A percentile compares a stretch with the other conserved stretches of the same genome.
Evolutionary conservation across 495 filamentous ascomycete genomes (phyloP).

Genomic region (Xylaria cubensis): DNA sequence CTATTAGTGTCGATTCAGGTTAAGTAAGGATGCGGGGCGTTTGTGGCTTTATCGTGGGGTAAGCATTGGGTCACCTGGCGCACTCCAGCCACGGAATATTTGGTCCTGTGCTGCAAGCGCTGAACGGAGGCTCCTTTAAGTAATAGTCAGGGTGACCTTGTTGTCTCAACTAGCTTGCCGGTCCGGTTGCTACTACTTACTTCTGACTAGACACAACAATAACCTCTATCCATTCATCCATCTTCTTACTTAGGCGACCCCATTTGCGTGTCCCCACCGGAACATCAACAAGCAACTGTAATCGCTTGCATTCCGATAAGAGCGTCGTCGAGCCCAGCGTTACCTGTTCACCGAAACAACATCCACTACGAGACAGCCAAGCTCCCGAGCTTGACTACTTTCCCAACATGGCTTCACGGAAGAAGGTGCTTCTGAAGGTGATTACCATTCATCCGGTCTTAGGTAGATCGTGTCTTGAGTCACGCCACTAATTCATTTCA

Average conservation of each 20-base stretch:
- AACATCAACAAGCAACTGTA: neutral
- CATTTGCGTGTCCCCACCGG: neutral
- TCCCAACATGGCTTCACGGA: constrained; percentile 85
- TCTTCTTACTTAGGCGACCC: neutral
- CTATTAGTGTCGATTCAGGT: neutral
- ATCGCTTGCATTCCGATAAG: constrained; percentile 1
- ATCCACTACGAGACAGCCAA: constrained; percentile 13
- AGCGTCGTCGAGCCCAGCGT: neutral
- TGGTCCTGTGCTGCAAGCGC: constrained; percentile 14
- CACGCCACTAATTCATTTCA: constrained; percentile 7
- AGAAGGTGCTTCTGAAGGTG: constrained; percentile 98
- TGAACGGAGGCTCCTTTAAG: constrained; percentile 15
- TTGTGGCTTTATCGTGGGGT: constrained; percentile 24
- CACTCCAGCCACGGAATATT: constrained; percentile 26
- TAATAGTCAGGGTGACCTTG: constrained; percentile 23
- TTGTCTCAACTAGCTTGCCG: constrained; percentile 19
- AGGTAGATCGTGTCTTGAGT: neutral
- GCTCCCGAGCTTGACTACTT: constrained; percentile 26
- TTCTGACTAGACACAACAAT: constrained; percentile 5
- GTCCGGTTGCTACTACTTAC: constrained; percentile 11
- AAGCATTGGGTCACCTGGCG: constrained; percentile 24
- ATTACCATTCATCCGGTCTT: neutral
- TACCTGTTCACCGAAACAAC: constrained; percentile 2
- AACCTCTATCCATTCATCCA: neutral
- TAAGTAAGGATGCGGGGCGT: neutral